phyloP scores from a whole-genome alignment of 169 alveolate genomes.

The Pseudocohnilembus persalinus region DNA sequence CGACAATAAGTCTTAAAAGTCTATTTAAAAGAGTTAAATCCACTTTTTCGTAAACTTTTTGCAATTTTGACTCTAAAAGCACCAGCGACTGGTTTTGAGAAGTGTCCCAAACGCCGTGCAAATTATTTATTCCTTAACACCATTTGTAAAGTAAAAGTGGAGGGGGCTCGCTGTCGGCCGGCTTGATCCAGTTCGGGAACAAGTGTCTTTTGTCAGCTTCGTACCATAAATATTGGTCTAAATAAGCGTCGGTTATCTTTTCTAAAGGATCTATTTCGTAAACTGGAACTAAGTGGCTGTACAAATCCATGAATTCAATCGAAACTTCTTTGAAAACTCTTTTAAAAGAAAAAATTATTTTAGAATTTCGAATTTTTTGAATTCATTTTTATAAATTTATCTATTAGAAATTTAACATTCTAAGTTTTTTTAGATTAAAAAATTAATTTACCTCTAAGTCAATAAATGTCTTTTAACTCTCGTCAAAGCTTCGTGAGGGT shows the following conservation, averaged over 20 bases:
- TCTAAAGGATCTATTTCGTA: slow-evolving; percentile 99
- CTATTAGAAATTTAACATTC: too few relatives aligned
- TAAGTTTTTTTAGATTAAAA: too few relatives aligned
- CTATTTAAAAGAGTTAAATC: slow-evolving; percentile 98
- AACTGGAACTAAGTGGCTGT: slow-evolving; percentile 98
- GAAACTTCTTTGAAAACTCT: slow-evolving; percentile 99
- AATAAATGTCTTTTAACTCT: slow-evolving; percentile 99
- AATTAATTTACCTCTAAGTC: too few relatives aligned
- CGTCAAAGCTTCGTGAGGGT: slow-evolving; percentile 99
- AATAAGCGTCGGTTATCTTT: slow-evolving; percentile 99
- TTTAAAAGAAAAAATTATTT: too few relatives aligned
- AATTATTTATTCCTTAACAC: slow-evolving; percentile 99
- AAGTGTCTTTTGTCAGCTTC: slow-evolving; percentile 98
- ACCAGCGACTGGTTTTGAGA: slow-evolving; percentile 95
- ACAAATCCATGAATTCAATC: slow-evolving; percentile 98
- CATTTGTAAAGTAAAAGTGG: slow-evolving; percentile 99
- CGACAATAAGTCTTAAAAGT: slow-evolving; percentile 97
- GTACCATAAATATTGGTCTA: slow-evolving; percentile 99
- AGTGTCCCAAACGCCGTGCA: slow-evolving; percentile 97
- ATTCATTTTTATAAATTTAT: too few relatives aligned
- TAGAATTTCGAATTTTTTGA: too few relatives aligned
- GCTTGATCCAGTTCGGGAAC: slow-evolving; percentile 99
- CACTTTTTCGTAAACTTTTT: slow-evolving; percentile 96
- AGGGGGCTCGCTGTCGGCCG: slow-evolving; percentile 99
- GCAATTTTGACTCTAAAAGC: slow-evolving; percentile 94